Conservation (phyloP, 2,329 filamentous ascomycete species). For the Pseudocercospora fijiensis region DNA sequence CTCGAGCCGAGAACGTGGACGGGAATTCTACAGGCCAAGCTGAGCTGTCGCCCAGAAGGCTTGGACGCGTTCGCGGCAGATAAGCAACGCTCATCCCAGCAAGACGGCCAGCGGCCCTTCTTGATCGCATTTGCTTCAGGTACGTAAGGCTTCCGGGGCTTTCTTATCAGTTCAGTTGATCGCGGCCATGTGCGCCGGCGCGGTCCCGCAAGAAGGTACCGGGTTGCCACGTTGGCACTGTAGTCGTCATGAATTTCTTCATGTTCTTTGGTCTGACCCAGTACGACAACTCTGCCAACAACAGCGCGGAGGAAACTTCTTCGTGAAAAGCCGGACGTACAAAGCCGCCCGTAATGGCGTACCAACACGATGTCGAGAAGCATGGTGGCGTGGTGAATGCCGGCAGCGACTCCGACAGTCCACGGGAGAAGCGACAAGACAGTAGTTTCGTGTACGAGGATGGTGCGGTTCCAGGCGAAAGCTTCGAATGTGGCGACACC, state of each 20-base stretch:
- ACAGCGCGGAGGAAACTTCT: slow-evolving; percentile 28
- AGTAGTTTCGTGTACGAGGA: slow-evolving; percentile 36
- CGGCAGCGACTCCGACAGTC: slow-evolving; percentile 12
- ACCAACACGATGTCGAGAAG: slow-evolving; percentile 26
- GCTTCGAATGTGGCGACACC: slow-evolving; percentile 57
- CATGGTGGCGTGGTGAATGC: slow-evolving; percentile 17
- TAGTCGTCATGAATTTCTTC: neutral
- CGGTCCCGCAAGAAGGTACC: neutral
- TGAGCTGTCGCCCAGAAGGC: neutral
- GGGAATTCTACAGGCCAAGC: neutral
- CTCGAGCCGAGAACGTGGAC: slow-evolving; percentile 3
- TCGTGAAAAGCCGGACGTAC: slow-evolving; percentile 24
- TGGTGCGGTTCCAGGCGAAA: slow-evolving; percentile 58
- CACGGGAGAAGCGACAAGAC: slow-evolving; percentile 14
- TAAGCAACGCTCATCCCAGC: neutral
- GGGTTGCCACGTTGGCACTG: neutral
- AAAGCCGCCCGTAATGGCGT: slow-evolving; percentile 11
- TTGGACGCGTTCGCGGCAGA: slow-evolving; percentile 5
- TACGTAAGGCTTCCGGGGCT: slow-evolving; percentile 9
- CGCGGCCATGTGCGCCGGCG: slow-evolving; percentile 10
- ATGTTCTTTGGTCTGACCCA: neutral
- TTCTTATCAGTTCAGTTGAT: slow-evolving; percentile 8
- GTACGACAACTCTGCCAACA: neutral
- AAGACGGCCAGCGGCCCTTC: slow-evolving; percentile 9
- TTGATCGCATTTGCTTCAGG: slow-evolving; percentile 7